Conservation (phyloP, 768 basidiomycete species). For the Inosperma sp. region DNA sequence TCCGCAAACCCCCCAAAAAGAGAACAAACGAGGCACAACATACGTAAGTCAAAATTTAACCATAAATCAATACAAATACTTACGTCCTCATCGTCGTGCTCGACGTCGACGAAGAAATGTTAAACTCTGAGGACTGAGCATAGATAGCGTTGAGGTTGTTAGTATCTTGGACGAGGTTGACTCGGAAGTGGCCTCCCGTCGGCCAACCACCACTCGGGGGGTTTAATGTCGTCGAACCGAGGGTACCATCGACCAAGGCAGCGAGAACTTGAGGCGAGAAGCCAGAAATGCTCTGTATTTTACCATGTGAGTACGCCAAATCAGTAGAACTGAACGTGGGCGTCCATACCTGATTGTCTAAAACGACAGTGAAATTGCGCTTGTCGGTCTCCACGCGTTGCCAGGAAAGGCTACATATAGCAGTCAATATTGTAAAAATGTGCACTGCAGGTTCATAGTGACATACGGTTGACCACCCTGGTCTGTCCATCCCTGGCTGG, state of each 20-base stretch:
- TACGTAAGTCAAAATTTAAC: constrained; percentile 1
- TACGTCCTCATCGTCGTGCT: constrained; percentile 22
- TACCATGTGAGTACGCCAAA: not conserved
- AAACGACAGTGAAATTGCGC: constrained; percentile 60
- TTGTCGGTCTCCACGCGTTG: constrained; percentile 60
- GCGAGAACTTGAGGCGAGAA: constrained; percentile 46
- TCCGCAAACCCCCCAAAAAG: not conserved
- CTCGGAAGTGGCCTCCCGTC: constrained; percentile 51
- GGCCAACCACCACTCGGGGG: constrained; percentile 67
- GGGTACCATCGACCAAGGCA: constrained; percentile 49
- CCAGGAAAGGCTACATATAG: constrained; percentile 51
- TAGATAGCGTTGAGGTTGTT: constrained; percentile 48
- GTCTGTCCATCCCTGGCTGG: constrained; percentile 51
- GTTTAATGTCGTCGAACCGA: constrained; percentile 36
- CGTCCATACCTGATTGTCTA: constrained; percentile 55
- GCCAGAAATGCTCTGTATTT: constrained; percentile 31
- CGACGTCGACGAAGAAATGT: constrained; percentile 28
- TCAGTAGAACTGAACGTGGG: not conserved
- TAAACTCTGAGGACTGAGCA: constrained; percentile 69
- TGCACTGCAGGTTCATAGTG: constrained; percentile 1
- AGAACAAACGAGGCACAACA: not conserved
- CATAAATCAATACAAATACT: not conserved
- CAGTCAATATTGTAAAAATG: not conserved
- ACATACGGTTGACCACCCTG: constrained; percentile 45
- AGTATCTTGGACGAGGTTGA: constrained; percentile 62